Evolutionary conservation across 2,329 filamentous ascomycete species (phyloP).

Genomic region (Aspergillus ibericus): DNA sequence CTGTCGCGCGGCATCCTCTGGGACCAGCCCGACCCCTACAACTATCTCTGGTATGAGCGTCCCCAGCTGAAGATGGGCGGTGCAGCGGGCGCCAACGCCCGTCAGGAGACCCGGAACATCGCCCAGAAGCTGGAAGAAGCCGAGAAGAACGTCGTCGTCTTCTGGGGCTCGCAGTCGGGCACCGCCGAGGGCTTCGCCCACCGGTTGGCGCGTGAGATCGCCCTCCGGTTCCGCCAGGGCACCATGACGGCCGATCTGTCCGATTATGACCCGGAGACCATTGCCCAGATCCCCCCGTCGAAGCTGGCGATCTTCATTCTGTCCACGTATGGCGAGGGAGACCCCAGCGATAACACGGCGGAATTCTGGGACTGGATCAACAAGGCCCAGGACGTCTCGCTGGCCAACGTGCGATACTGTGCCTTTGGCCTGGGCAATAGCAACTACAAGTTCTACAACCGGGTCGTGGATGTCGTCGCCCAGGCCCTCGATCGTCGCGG

Average conservation of each 20-base stretch:
- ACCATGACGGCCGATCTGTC: constrained; percentile 92
- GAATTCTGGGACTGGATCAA: constrained; percentile 88
- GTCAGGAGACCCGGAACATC: constrained; percentile 49
- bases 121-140: constrained; percentile 45
- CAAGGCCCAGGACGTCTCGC: constrained; percentile 68
- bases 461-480: constrained; percentile 84
- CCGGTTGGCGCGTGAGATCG: constrained; percentile 84
- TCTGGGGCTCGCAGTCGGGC: constrained; percentile 93
- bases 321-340: constrained; percentile 92
- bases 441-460: constrained; percentile 97
- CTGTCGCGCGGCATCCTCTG: constrained; percentile 47
- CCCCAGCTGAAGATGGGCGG: constrained; percentile 45
- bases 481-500: constrained; percentile 73
- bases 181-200: constrained; percentile 94
- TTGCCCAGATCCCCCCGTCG: constrained; percentile 76
- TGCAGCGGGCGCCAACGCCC: constrained; percentile 9
- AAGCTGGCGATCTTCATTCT: constrained; percentile 88
- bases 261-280: constrained; percentile 87
- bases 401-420: constrained; percentile 73
- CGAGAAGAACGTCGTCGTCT: constrained; percentile 74
- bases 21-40: constrained; percentile 53
- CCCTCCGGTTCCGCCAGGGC: constrained; percentile 85
- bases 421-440: constrained; percentile 93
- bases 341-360: constrained; percentile 92
- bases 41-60: constrained; percentile 51